These are phyloP conservation scores for Dysphania ambrosioides DNA, from an alignment of 148 eudicot genomes.

Conservation along the genomic window DNA sequence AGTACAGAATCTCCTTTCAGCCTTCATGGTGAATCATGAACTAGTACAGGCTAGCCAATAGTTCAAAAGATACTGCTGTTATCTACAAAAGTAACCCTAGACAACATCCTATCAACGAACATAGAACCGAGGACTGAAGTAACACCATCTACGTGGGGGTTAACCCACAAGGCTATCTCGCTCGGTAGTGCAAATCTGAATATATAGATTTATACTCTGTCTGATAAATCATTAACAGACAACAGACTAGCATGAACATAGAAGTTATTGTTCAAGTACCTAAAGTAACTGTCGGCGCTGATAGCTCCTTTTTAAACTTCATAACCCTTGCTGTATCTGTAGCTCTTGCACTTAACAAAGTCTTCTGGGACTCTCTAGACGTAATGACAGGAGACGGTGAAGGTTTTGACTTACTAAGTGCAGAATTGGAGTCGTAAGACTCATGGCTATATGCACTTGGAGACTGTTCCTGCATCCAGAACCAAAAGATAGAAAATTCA, in stretches of 20 bases:
- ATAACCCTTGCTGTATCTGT: slow-evolving; percentile 89
- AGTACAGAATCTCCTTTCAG: background rate
- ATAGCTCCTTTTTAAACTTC: slow-evolving; percentile 82
- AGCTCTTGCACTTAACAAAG: slow-evolving; percentile 63
- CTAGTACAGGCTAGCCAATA: background rate
- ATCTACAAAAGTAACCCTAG: background rate
- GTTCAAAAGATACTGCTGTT: background rate
- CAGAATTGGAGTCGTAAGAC: slow-evolving; percentile 36
- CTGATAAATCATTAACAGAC: background rate
- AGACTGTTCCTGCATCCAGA: slow-evolving; percentile 44
- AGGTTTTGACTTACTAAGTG: slow-evolving; percentile 42
- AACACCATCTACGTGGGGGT: background rate
- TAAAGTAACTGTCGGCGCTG: slow-evolving; percentile 63
- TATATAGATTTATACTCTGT: slow-evolving; percentile 5
- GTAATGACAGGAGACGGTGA: slow-evolving; percentile 37
- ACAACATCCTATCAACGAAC: background rate
- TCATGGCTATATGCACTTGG: slow-evolving; percentile 33
- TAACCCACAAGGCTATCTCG: background rate
- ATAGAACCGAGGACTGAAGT: background rate
- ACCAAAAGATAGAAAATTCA: slow-evolving; percentile 16
- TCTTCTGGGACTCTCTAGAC: slow-evolving; percentile 57
- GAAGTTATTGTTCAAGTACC: slow-evolving; percentile 38
- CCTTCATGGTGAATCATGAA: background rate
- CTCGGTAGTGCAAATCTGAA: background rate
- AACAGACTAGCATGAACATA: background rate